Base-by-base conservation (phyloP, 805 yeast species). In the Vanderwaltozyma yarrowii region DNA sequence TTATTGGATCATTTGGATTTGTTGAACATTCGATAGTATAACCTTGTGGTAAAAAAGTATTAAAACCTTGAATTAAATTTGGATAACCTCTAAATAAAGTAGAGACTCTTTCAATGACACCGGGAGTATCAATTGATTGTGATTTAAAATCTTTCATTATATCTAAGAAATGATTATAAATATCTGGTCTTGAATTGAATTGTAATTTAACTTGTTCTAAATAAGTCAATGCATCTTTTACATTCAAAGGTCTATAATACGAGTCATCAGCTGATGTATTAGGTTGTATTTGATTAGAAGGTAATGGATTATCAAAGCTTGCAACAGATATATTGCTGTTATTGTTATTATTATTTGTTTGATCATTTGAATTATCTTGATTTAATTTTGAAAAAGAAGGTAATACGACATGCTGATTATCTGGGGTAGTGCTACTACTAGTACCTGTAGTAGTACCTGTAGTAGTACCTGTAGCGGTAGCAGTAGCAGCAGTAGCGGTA, bases 101-200 rank as follows among this genome's bases (percentile, higher is more conserved):
- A 0, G 96, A 85, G 1, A 92, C 98, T 41, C 98, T 71, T 59
- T 89, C 96, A 56, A 92, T 92, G 21, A 92, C 99, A 26, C 97
- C 99, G 0, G 97, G 98, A 0, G 99, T 92, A 60, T 92, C 97
- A 51, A 92, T 88, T 44, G 77, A 76, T 65, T 89, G 96, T 38
- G 94, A 80, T 67, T 94, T 94, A 67, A 92, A 94, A 58, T 94
- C 99, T 66, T 94, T 94, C 99, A 92, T 92, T 46, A 92, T 89
- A 58, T 92, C 99, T 54, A 92, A 70, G 54, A 94, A 92, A 60
- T 84, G 87, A 61, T 92, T 92, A 69, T 92, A 92, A 31, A 92
- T 95, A 52, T 88, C 96, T 0, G 97, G 94, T 63, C 89, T 94
- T 47, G 78, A 74, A 60, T 75, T 81, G 62, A 92, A 92, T 59